These are phyloP conservation scores for Fusarium brevicatenulatum DNA, from an alignment of 2,329 filamentous ascomycete species.

Conservation along the genomic window DNA sequence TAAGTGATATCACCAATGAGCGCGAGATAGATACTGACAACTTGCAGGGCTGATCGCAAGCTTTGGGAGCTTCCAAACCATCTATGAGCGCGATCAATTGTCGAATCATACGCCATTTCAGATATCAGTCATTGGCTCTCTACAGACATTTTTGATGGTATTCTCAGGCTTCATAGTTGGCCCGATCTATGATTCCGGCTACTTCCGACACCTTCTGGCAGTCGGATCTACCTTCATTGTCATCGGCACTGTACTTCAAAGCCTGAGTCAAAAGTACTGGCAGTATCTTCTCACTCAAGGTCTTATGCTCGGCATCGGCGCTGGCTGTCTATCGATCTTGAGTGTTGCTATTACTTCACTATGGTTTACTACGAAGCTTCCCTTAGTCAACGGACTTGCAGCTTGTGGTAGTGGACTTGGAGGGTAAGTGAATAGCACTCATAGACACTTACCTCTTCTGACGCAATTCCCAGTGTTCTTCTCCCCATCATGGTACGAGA, in stretches of 20 bases:
- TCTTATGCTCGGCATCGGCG: slow-evolving; percentile 74
- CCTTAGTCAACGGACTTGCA: slow-evolving; percentile 80
- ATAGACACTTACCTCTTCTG: no score
- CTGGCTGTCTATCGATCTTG: slow-evolving; percentile 81
- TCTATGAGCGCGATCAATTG: slow-evolving; percentile 33
- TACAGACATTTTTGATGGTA: slow-evolving; percentile 39
- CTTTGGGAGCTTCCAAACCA: slow-evolving; percentile 41
- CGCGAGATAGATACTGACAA: background rate
- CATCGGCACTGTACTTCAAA: slow-evolving; percentile 33
- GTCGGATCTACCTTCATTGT: slow-evolving; percentile 31
- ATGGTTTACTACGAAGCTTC: slow-evolving; percentile 77
- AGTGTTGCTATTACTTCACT: slow-evolving; percentile 79
- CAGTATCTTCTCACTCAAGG: slow-evolving; percentile 84
- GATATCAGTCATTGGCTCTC: slow-evolving; percentile 37
- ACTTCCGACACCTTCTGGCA: slow-evolving; percentile 28
- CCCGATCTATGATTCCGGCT: slow-evolving; percentile 35
- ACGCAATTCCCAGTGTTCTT: no score
- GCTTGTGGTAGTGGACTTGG: slow-evolving; percentile 76
- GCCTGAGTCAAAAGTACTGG: slow-evolving; percentile 65
- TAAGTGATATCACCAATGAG: background rate
- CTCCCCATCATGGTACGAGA: slow-evolving; percentile 37
- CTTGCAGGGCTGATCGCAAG: slow-evolving; percentile 25
- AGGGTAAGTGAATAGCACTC: no score
- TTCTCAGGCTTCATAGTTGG: slow-evolving; percentile 39
- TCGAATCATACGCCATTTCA: slow-evolving; percentile 21